Percentiles rank a stretch among this genome's conserved stretches.
Conservation (phyloP, 768 basidiomycete species). For the Pisolithus sp. region DNA sequence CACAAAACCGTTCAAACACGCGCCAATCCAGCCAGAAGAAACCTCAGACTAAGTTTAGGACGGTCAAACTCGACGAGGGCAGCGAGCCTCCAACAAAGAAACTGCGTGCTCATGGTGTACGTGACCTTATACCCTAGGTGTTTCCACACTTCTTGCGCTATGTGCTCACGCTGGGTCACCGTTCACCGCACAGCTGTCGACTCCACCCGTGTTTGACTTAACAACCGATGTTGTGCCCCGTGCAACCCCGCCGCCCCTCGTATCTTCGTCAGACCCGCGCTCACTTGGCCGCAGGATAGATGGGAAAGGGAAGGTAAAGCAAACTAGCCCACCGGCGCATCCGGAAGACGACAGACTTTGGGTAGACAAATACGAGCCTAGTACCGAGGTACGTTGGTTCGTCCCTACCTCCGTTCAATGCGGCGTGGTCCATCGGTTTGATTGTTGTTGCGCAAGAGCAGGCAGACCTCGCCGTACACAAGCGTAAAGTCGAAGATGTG, state of each 20-base stretch:
- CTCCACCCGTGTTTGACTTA: slow-evolving; percentile 18
- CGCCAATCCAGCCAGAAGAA: slow-evolving; percentile 2
- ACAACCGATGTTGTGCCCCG: slow-evolving; percentile 8
- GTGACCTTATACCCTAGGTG: not conserved
- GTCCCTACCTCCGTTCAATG: slow-evolving; percentile 1
- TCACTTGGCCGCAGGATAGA: not conserved
- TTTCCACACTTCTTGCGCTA: not conserved
- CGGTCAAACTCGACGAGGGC: slow-evolving; percentile 16
- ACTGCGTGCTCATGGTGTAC: slow-evolving; percentile 3
- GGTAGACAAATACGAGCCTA: slow-evolving; percentile 62
- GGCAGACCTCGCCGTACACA: slow-evolving; percentile 75
- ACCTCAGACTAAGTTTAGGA: slow-evolving; percentile 15
- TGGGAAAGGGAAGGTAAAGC: slow-evolving; percentile 22
- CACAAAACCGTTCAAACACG: slow-evolving; percentile 3
- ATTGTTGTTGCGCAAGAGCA: slow-evolving; percentile 18
- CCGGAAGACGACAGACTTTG: slow-evolving; percentile 40
- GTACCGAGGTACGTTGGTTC: slow-evolving; percentile 39
- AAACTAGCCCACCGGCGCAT: not conserved
- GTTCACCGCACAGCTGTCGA: slow-evolving; percentile 9
- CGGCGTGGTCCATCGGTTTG: not conserved
- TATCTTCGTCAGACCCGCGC: not conserved
- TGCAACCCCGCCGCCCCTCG: slow-evolving; percentile 3
- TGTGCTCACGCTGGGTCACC: not conserved
- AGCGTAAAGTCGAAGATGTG: slow-evolving; percentile 72
- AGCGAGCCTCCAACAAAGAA: slow-evolving; percentile 19